A percentile compares a stretch with the other conserved stretches of the same genome.
Evolutionary conservation across 805 yeast genomes (phyloP).

Genomic region (Candida quercuum): DNA sequence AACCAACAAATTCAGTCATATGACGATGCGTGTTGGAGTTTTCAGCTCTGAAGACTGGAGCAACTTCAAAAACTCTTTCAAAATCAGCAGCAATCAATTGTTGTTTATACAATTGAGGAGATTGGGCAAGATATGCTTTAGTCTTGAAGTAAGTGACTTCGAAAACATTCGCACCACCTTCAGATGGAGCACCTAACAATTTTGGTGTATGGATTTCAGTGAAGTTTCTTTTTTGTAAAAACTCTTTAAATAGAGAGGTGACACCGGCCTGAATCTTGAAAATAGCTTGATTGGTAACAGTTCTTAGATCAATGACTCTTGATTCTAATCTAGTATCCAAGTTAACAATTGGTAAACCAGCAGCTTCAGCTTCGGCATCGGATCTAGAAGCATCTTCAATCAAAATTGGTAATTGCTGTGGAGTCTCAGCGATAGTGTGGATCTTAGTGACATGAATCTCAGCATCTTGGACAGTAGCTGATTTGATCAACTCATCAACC

Average conservation of each 20-base stretch:
- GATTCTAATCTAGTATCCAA: slow-evolving; percentile 94
- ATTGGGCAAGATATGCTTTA: slow-evolving; percentile 92
- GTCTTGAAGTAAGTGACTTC: slow-evolving; percentile 90
- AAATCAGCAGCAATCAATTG: slow-evolving; percentile 97
- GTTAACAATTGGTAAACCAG: slow-evolving; percentile 89
- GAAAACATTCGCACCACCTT: slow-evolving; percentile 97
- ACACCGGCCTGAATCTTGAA: slow-evolving; percentile 93
- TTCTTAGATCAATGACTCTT: slow-evolving; percentile 94
- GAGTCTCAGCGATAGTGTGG: slow-evolving; percentile 78
- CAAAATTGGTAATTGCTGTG: slow-evolving; percentile 86
- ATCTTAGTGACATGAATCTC: slow-evolving; percentile 78
- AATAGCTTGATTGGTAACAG: slow-evolving; percentile 95
- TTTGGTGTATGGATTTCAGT: slow-evolving; percentile 96
- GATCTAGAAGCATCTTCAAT: slow-evolving; percentile 96
- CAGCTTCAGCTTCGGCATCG: slow-evolving; percentile 89
- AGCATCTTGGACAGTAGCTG: slow-evolving; percentile 86
- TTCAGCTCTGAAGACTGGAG: slow-evolving; percentile 98
- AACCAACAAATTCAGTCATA: slow-evolving; percentile 97
- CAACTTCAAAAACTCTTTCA: slow-evolving; percentile 93
- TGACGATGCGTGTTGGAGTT: slow-evolving; percentile 99
- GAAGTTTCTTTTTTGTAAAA: slow-evolving; percentile 59
- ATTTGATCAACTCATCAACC: slow-evolving; percentile 80
- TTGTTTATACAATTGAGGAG: slow-evolving; percentile 97
- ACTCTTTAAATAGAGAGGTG: slow-evolving; percentile 84
- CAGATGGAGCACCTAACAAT: slow-evolving; percentile 90